A percentile compares a stretch with the other conserved stretches of the same genome.
phyloP scores from a whole-genome alignment of 805 yeast genomes.

The Barnettozyma populi region DNA sequence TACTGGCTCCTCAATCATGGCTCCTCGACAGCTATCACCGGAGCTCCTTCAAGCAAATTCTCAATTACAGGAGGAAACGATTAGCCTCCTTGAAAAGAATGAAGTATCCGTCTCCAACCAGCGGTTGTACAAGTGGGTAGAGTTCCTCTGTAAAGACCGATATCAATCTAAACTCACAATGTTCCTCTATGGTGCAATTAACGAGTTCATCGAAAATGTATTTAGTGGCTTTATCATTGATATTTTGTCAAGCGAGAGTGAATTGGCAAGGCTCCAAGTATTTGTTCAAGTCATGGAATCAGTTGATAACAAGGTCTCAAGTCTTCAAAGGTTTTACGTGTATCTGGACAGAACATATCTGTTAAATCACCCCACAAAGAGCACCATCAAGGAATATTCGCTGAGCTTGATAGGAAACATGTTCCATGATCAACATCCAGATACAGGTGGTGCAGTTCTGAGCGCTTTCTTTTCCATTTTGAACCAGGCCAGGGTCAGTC shows the following conservation, averaged over 20 bases:
- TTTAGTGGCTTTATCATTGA: background rate
- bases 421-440: background rate
- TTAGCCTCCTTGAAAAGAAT: background rate
- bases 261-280: background rate
- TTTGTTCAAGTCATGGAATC: constrained; percentile 1
- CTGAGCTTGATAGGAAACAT: background rate
- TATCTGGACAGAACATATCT: constrained; percentile 24
- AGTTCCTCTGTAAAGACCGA: constrained; percentile 22
- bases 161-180: constrained; percentile 17
- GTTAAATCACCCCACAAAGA: constrained; percentile 22
- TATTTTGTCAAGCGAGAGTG: background rate
- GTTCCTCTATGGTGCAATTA: constrained; percentile 10
- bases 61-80: constrained; percentile 5
- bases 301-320: constrained; percentile 5
- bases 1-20: background rate
- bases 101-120: background rate
- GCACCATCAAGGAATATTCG: constrained; percentile 10
- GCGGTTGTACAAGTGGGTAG: constrained; percentile 22
- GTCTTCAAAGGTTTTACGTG: constrained; percentile 14
- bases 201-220: background rate
- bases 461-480: constrained; percentile 3
- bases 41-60: background rate
- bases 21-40: background rate
- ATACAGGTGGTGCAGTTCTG: constrained; percentile 6
- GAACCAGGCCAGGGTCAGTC: constrained; percentile 3